Conservation (phyloP, 306 rosid genomes). For the Oxytropis ochrocephala region DNA sequence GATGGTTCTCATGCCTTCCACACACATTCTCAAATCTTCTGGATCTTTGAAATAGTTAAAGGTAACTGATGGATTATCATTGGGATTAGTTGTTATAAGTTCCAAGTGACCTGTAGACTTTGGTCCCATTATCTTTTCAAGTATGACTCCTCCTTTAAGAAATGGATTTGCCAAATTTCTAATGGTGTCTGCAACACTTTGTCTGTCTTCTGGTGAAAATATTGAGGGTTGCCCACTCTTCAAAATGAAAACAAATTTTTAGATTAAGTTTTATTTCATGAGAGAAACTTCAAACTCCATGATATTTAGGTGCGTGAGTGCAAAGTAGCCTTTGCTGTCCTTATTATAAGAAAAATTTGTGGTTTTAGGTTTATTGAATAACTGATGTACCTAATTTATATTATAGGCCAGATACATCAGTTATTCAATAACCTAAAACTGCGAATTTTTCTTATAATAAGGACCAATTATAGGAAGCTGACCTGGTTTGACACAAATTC, state of each 20-base stretch:
- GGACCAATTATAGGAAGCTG: no score
- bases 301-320: not conserved
- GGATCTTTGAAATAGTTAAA: slow-evolving; percentile 74
- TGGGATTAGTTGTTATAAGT: slow-evolving; percentile 47
- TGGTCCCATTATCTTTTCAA: slow-evolving; percentile 62
- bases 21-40: slow-evolving; percentile 53
- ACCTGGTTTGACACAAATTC: slow-evolving; percentile 47
- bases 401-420: no score
- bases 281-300: not conserved
- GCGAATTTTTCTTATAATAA: no score
- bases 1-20: slow-evolving; percentile 59
- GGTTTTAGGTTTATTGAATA: no score
- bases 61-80: slow-evolving; percentile 57
- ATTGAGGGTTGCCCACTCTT: slow-evolving; percentile 36
- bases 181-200: slow-evolving; percentile 10
- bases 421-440: no score
- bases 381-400: no score
- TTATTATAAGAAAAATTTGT: no score
- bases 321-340: no score
- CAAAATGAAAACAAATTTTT: slow-evolving; percentile 15
- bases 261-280: not conserved
- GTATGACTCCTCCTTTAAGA: slow-evolving; percentile 57
- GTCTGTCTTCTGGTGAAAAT: slow-evolving; percentile 15
- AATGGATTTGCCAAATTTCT: slow-evolving; percentile 15
- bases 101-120: slow-evolving; percentile 48